Base-by-base conservation (phyloP, 768 basidiomycete genomes). In the Tylopilus rubrobrunneus region DNA sequence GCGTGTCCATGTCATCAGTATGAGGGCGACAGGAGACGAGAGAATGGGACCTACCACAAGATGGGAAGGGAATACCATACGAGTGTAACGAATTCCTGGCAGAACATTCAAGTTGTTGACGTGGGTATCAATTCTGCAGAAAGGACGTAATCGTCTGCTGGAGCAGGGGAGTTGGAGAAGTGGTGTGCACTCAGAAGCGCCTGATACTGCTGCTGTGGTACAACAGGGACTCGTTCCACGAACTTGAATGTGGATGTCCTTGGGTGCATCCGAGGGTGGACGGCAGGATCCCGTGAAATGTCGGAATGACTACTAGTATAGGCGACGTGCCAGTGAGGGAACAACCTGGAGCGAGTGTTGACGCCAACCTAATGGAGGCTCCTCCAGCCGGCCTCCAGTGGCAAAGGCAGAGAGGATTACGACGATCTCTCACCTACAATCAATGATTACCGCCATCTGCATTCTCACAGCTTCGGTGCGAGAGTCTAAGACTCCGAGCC, bases 381-480 rank as follows among this genome's bases (percentile, higher is more conserved):
- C 19, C 19, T 19, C 19, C 19, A 19, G 19, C 19, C 1, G 1
- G 19, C 19, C 19, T 19, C 19, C 19, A 1, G 19, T 19, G 75
- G 82, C 34, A 87, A 86, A 68, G 75, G 55, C 15, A 82, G 74
- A 60, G 77, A 74, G 43, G 78, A 82, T 57, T 84, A 81, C 53
- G 74, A 79, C 44, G 86, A 89, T 62, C 76, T 87, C 51, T 72
- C 75, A 57, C 87, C 85, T 12, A 68, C 66, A 2, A 85, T 94
- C 56, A 92, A 90, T n/a, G n/a, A n/a, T 7, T 93, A 92, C 68
- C 80, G 89, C 10, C 90, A 92, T 61, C 62, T 92, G 11, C 77
- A 84, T 41, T 82, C 86, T 1, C 79, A 82, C 28, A 84, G 79
- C 57, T 78, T 85, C 15, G 87, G 86, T 21, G 80, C 83, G 37